These are phyloP conservation scores for Dendrobium chrysotoxum DNA, from an alignment of 106 monocot genomes.

Conservation along the genomic window DNA sequence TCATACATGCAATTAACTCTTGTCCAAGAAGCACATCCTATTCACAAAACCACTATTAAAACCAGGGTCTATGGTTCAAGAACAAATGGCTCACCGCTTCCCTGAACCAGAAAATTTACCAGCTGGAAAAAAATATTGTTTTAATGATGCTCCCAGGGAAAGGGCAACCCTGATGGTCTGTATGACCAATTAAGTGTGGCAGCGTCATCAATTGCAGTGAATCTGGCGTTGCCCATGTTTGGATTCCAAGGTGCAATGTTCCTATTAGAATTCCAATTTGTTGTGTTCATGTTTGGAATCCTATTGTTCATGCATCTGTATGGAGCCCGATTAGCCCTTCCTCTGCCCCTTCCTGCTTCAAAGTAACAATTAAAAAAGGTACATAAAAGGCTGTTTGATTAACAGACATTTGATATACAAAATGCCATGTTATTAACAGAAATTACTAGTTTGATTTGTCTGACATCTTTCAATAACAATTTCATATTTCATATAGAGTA, in stretches of 20 bases:
- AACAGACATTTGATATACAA: too few relatives aligned
- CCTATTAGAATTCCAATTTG: not conserved
- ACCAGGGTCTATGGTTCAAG: not conserved
- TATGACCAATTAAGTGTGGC: conserved; percentile 28
- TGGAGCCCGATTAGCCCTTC: not conserved
- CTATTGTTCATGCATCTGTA: not conserved
- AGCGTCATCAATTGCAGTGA: not conserved
- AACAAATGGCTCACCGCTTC: not conserved
- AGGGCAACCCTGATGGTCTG: conserved; percentile 17
- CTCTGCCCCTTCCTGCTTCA: not conserved
- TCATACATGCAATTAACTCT: too few relatives aligned
- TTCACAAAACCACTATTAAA: too few relatives aligned
- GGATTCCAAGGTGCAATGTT: not conserved
- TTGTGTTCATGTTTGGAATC: not conserved
- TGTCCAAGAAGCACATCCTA: too few relatives aligned
- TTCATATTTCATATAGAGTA: too few relatives aligned
- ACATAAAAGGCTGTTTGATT: too few relatives aligned
- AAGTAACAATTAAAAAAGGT: too few relatives aligned
- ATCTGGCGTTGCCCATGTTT: not conserved
- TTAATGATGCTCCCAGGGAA: conserved; percentile 22
- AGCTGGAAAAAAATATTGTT: not conserved
- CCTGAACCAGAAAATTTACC: not conserved
- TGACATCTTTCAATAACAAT: too few relatives aligned
- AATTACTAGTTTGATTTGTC: too few relatives aligned
- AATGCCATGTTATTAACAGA: too few relatives aligned